Evolutionary conservation across 371 early-diverging fungal genomes (phyloP), one percentile per base, ranked within the genome.

Genomic region (Synchytrium microbalum): DNA sequence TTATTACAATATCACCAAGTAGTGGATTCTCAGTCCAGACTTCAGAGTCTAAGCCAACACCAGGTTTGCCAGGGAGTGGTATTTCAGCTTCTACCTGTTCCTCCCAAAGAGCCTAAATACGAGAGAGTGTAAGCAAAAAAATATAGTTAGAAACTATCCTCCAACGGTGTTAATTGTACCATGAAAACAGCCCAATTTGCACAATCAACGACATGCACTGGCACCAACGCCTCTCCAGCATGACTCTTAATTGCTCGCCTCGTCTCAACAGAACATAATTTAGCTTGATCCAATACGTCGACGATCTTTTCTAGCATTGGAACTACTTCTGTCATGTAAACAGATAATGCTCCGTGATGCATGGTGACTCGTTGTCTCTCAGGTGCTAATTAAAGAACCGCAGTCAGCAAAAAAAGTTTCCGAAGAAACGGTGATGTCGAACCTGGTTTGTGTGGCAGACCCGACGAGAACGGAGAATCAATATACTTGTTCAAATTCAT

Each of bases 11-110:
- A 58, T 81, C 81, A 13, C 77, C 75, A 19, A 81, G 27, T 27
- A 74, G 65, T 1, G 79, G 79, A 64, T 81, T 78, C 23, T 75
- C 72, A 33, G 78, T 57, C 72, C 73, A 75, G 3, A 70, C 57
- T 32, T 74, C 73, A n/a, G 69, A 61, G 29, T 79, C 76, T 14
- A 78, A 63, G 2, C 69, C 70, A 1, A 70, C 69, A 19, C 46
- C 5, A 10, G 46, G 46, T 5, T 19, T 19, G 19, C 19, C 46
- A 10, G 46, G 5, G 28, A 59, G 30, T 8, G 30, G 10, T 19
- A 19, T 38, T 19, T 38, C 46, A 5, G 5, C 46, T 38, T 38
- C 46, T 19, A 38, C 19, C 46, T 10, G 5, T 38, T 38, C 46
- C 46, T 38, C 10, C 46, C 46, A 38, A 38, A 38, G 46, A 5